Percentiles rank a stretch among this genome's conserved stretches.
phyloP scores from a whole-genome alignment of 1,284 basidiomycete species.

The Anthracocystis walkeri region DNA sequence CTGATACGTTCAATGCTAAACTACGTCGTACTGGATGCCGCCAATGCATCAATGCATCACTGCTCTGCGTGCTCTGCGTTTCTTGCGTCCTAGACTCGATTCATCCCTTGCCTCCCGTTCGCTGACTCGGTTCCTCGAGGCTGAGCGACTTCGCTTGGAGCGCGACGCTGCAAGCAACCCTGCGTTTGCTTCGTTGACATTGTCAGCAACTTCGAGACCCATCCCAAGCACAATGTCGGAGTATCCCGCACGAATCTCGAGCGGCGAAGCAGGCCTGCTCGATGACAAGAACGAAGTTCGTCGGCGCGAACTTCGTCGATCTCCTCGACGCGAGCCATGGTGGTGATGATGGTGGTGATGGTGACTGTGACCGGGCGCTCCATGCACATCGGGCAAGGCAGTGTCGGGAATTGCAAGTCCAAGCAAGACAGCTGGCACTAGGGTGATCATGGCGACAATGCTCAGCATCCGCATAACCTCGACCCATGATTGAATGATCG shows the following conservation, averaged over 20 bases:
- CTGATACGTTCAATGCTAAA: not conserved
- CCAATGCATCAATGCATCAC: conserved; percentile 10
- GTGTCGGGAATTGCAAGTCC: conserved; percentile 60
- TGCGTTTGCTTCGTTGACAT: conserved; percentile 12
- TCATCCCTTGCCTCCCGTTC: conserved; percentile 21
- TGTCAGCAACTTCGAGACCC: conserved; percentile 21
- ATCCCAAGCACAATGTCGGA: conserved; percentile 28
- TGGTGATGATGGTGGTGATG: conserved; percentile 23
- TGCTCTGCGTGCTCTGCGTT: conserved; percentile 18
- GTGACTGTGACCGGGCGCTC: conserved; percentile 17
- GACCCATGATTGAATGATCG: conserved; percentile 68
- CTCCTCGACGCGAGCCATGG: conserved; percentile 30
- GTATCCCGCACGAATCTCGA: conserved; percentile 35
- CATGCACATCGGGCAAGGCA: conserved; percentile 49
- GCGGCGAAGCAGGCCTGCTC: conserved; percentile 34
- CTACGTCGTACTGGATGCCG: no score
- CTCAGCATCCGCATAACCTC: conserved; percentile 64
- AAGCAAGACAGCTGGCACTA: conserved; percentile 62
- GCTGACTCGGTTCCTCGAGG: conserved; percentile 24
- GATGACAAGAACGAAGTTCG: conserved; percentile 37
- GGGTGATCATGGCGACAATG: conserved; percentile 56
- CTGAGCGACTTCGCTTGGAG: conserved; percentile 35
- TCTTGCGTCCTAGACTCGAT: conserved; percentile 26
- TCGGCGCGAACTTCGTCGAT: conserved; percentile 24
- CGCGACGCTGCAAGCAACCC: conserved; percentile 13